Evolutionary conservation across 1,284 basidiomycete species (phyloP), one percentile per base, ranked within the genome.

Genomic region (Trichosporon coremiiforme): DNA sequence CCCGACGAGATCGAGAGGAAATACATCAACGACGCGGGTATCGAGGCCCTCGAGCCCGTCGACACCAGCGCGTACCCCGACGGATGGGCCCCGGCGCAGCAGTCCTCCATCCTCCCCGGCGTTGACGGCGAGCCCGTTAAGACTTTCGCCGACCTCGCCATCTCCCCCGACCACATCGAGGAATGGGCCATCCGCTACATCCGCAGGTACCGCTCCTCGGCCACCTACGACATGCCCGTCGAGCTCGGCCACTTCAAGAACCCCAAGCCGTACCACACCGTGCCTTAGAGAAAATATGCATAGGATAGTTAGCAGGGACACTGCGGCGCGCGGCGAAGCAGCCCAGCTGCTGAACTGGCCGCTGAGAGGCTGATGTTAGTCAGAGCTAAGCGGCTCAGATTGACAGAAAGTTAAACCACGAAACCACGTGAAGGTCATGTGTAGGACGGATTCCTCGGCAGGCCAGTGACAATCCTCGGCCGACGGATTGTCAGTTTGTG

Each of bases 1-100:
- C 92, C 94, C 1, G 96, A 99, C 83, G 95, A 98, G 84, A 90
- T 99, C 35, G 87, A 88, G 77, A 87, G 96, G 77, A 89, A 94
- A 74, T 97, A 89, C 84, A 89, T 98, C 74, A 88, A 95, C 84
- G 96, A 98, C 83, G 75, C 80, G 66, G 79, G 79, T 50, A 78
- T 80, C 80, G 86, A 65, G 87, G 90, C 57, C 87, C 90, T 83
- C 90, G 89, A 89, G 86, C 88, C 75, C 82, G 84, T 55, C 31
- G 73, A 74, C 68, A 67, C 53, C 17, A 69, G 70, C 22, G 73
- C 71, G n/a, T 70, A 75, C 62, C 75, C 78, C 29, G 76, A 75
- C 29, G 84, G 84, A 41, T 85, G 85, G 84, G 75, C 75, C 63
- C 72, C 74, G 41, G 85, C 90, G 71, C 88, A 89, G 69, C 84